Conservation (phyloP, 306 rosid genomes). For the Quillaja saponaria region DNA sequence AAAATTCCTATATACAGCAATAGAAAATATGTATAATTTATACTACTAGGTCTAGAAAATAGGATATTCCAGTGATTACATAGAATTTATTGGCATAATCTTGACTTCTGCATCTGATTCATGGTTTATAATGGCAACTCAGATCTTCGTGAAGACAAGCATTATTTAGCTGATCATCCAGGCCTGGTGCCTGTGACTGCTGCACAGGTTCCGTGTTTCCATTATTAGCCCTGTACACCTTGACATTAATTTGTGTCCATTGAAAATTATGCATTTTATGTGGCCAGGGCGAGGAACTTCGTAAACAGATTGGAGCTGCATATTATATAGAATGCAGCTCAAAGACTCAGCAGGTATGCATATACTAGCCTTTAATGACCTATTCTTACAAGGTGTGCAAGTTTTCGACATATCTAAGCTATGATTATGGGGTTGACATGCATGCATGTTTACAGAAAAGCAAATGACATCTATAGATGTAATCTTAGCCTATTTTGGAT, state of each 20-base stretch:
- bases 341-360: slow-evolving; percentile 86
- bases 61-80: background rate
- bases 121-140: slow-evolving; percentile 27
- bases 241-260: slow-evolving; percentile 9
- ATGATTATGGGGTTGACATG: no score
- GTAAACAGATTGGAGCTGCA: slow-evolving; percentile 78
- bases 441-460: no score
- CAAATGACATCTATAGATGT: no score
- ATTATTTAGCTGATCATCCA: slow-evolving; percentile 84
- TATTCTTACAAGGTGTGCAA: slow-evolving; percentile 12
- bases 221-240: slow-evolving; percentile 13
- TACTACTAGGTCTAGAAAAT: background rate
- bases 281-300: slow-evolving; percentile 88
- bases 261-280: slow-evolving; percentile 25
- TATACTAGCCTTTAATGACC: slow-evolving; percentile 4
- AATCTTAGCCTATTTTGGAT: no score
- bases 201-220: slow-evolving; percentile 60
- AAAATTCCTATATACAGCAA: background rate
- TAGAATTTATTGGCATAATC: slow-evolving; percentile 20
- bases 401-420: background rate
- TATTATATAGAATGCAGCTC: slow-evolving; percentile 92
- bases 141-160: slow-evolving; percentile 94
- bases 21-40: slow-evolving; percentile 3
- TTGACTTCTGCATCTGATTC: slow-evolving; percentile 25
- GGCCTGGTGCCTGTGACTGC: slow-evolving; percentile 83